phyloP scores from a whole-genome alignment of 768 basidiomycete genomes.

The Pleurotus tuber-regium region DNA sequence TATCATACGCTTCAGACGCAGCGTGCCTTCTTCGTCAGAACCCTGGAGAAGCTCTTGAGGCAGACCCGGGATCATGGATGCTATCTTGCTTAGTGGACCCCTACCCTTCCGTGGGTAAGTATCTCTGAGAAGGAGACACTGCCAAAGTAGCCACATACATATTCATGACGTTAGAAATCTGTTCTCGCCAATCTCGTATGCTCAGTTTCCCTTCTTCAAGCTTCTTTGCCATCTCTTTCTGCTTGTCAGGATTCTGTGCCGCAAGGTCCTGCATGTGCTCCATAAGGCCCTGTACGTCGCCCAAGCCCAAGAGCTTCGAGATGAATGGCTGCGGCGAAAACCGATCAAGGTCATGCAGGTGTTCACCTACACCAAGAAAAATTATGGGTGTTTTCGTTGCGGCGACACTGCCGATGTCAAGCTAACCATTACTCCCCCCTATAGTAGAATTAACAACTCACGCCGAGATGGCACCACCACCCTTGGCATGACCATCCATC shows the following conservation, averaged over 20 bases:
- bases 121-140: conserved; percentile 1
- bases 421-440: too few relatives aligned
- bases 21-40: conserved; percentile 88
- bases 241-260: conserved; percentile 90
- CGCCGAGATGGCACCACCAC: conserved; percentile 99
- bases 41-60: conserved; percentile 89
- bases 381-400: conserved; percentile 98
- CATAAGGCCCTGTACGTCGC: conserved; percentile 95
- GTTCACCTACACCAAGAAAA: conserved; percentile 97
- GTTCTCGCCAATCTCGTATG: conserved; percentile 97
- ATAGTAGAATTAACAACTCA: conserved; percentile 39
- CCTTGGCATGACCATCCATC: conserved; percentile 99
- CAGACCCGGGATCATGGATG: conserved; percentile 97
- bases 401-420: conserved; percentile 75
- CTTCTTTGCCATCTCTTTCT: conserved; percentile 98
- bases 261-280: conserved; percentile 98
- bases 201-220: conserved; percentile 96
- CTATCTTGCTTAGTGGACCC: conserved; percentile 99
- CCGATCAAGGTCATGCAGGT: conserved; percentile 93
- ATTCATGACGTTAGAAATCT: conserved; percentile 96
- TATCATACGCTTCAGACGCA: conserved; percentile 95
- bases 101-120: conserved; percentile 37
- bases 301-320: conserved; percentile 92
- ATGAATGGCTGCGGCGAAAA: conserved; percentile 98
- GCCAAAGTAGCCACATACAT: conserved; percentile 58